Percentiles rank a stretch among this genome's conserved stretches.
phyloP scores from a whole-genome alignment of 1,139 yeast genomes.

The Yamadazyma sp. region DNA sequence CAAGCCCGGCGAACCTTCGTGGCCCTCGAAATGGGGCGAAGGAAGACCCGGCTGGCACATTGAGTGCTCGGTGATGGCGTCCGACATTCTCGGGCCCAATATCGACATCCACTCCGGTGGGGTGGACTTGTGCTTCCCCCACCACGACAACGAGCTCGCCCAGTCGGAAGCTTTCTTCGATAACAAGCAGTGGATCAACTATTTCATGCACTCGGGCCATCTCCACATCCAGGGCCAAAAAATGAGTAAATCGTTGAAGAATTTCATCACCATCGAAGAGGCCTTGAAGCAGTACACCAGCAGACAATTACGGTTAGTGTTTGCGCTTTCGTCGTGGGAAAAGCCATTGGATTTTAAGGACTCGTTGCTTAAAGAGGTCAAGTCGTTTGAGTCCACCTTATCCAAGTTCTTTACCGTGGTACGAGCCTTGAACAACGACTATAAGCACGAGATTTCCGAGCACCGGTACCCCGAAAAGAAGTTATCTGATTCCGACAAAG shows the following conservation, averaged over 20 bases:
- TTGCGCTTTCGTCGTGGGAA: conserved; percentile 92
- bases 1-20: conserved; percentile 95
- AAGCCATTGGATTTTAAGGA: conserved; percentile 90
- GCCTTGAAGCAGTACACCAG: conserved; percentile 71
- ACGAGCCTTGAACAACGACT: conserved; percentile 69
- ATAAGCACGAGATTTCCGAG: conserved; percentile 48
- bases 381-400: conserved; percentile 67
- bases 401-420: conserved; percentile 83
- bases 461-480: conserved; percentile 58
- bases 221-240: conserved; percentile 97
- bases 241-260: conserved; percentile 93
- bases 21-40: conserved; percentile 95
- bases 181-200: conserved; percentile 93
- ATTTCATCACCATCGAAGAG: conserved; percentile 91
- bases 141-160: conserved; percentile 96
- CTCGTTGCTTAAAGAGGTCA: conserved; percentile 72
- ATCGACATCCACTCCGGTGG: conserved; percentile 98
- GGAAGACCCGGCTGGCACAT: conserved; percentile 99
- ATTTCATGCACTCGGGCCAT: conserved; percentile 95
- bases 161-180: conserved; percentile 94
- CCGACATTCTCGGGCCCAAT: conserved; percentile 75
- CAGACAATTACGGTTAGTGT: conserved; percentile 85
- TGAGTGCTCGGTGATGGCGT: conserved; percentile 98
- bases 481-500: conserved; percentile 50
- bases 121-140: conserved; percentile 97